Evolutionary conservation across 2,329 filamentous ascomycete species (phyloP).

Genomic region (Colletotrichum chrysophilum): DNA sequence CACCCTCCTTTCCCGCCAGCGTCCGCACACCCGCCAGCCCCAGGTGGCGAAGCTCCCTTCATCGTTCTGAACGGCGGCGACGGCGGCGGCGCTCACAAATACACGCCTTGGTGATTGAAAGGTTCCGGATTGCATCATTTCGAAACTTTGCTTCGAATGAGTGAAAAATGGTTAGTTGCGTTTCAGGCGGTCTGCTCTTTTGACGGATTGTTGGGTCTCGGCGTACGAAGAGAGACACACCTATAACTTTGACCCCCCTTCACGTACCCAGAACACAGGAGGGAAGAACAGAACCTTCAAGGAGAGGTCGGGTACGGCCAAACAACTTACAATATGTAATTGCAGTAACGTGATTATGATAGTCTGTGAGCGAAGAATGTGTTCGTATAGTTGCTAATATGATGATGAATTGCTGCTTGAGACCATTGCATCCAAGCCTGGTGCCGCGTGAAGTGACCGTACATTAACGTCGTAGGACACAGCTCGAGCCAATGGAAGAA

Average conservation of each 20-base stretch:
- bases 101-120: neutral
- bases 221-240: neutral
- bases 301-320: neutral
- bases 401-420: neutral
- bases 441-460: neutral
- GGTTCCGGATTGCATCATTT: neutral
- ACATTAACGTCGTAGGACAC: neutral
- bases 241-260: neutral
- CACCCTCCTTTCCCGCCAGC: neutral
- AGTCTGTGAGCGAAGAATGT: neutral
- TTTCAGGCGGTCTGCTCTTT: neutral
- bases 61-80: constrained; percentile 16
- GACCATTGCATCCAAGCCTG: neutral
- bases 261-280: constrained; percentile 2
- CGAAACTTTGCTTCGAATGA: neutral
- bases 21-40: neutral
- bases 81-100: constrained; percentile 10
- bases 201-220: neutral
- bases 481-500: neutral
- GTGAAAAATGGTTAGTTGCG: neutral
- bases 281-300: constrained; percentile 21
- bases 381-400: neutral
- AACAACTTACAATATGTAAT: neutral
- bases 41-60: constrained; percentile 11
- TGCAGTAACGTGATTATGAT: neutral